A percentile compares a stretch with the other conserved stretches of the same genome.
These are phyloP conservation scores for Aegilops bicornis DNA, from an alignment of 176 grass and related monocot species.

Conservation along the genomic window DNA sequence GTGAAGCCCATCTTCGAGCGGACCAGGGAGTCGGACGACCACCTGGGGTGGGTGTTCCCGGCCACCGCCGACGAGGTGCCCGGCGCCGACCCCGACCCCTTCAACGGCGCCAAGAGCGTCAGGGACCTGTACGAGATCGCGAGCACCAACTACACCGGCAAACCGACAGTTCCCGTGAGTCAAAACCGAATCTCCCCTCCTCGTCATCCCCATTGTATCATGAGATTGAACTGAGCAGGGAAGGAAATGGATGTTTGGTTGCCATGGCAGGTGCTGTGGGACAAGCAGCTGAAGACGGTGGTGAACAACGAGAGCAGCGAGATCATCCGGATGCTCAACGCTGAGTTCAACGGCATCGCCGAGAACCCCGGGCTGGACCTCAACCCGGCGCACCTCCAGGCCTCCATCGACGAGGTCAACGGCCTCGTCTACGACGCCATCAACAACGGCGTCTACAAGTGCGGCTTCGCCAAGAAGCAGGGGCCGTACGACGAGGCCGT, in stretches of 20 bases:
- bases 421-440: slow-evolving; percentile 62
- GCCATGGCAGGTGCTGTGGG: slow-evolving; percentile 75
- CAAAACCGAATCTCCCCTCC: too few relatives aligned
- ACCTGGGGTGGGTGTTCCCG: slow-evolving; percentile 89
- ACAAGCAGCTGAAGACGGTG: slow-evolving; percentile 81
- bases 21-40: slow-evolving; percentile 76
- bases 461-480: slow-evolving; percentile 95
- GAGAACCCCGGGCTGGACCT: slow-evolving; percentile 67
- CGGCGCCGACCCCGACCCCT: slow-evolving; percentile 58
- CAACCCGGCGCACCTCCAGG: slow-evolving; percentile 58
- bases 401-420: slow-evolving; percentile 60
- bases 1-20: slow-evolving; percentile 88
- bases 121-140: slow-evolving; percentile 88
- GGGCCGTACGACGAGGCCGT: slow-evolving; percentile 88
- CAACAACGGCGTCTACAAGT: slow-evolving; percentile 96
- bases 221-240: too few relatives aligned
- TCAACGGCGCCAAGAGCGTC: slow-evolving; percentile 66
- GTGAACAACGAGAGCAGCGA: slow-evolving; percentile 98
- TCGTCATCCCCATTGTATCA: not conserved
- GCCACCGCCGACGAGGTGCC: slow-evolving; percentile 56
- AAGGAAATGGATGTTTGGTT: too few relatives aligned
- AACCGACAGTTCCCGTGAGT: slow-evolving; percentile 82
- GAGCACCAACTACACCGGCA: slow-evolving; percentile 71
- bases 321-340: slow-evolving; percentile 94
- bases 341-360: slow-evolving; percentile 74